Base-by-base conservation (phyloP, 805 yeast species). In the Ogataea polymorpha region DNA sequence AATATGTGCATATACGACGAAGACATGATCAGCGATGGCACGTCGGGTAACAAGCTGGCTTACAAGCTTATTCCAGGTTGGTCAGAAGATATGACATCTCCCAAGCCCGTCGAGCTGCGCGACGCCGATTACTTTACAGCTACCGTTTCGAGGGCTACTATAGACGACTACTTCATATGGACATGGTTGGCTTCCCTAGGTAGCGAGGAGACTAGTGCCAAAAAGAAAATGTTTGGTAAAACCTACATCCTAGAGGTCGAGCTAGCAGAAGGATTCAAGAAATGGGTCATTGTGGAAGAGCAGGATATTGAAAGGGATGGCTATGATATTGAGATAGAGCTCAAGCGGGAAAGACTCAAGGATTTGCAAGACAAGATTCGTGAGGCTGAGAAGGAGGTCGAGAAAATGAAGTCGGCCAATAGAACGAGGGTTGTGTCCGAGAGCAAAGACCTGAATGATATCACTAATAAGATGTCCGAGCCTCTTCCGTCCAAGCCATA, bases 101-200 rank as follows among this genome's bases (percentile, higher is more conserved):
- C 40, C 23, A 39, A 17, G 18, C 56, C 62, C 5, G 32, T 50
- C 6, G 53, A 55, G 17, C 39, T 34, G n/a, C 45, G 50, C 13
- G 42, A 45, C 1, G 50, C 53, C 5, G 65, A 59, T 42, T 67
- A 60, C 35, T 64, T 71, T 32, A 65, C 74, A 6, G 75, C 73
- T 2, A 55, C 58, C n/a, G 70, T 86, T 8, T 66, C 76, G 7
- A 74, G 85, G 44, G 82, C 85, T 1, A 73, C 86, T 5, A 77
- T 88, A 14, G 95, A 86, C 60, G 96, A 88, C 60, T 88, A 84
- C 60, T 88, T 82, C 55, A 86, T 87, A 21, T 88, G 96, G 96
- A 77, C 96, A 0, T 88, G 96, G 96, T 68, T 87, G 55, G 78
- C 89, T 1, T 75, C 88, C 2, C 58, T 87, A 17, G 86, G 86